These are phyloP conservation scores for Chalciporus chontae DNA, from an alignment of 768 basidiomycete genomes.

Conservation along the genomic window DNA sequence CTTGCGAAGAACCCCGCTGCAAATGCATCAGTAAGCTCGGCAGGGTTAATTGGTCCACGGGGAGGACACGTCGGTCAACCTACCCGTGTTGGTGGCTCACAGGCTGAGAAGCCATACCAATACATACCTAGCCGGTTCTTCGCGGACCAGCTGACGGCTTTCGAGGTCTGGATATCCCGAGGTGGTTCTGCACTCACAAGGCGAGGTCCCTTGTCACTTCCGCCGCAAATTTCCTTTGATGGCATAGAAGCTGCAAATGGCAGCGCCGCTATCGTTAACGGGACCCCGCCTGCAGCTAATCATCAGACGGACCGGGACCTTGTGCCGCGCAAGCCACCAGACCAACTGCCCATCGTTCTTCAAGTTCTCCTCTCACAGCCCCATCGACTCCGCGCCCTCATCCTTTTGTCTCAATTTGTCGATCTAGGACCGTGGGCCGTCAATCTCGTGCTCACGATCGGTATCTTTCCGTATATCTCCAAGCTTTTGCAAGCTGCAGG, in stretches of 20 bases:
- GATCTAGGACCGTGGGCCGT: constrained; percentile 99
- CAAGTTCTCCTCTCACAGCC: constrained; percentile 97
- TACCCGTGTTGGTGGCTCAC: constrained; percentile 16
- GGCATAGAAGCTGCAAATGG: constrained; percentile 16
- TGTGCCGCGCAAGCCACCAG: constrained; percentile 88
- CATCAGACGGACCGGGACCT: constrained; percentile 37
- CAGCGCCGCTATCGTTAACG: constrained; percentile 17
- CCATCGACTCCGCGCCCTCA: constrained; percentile 91
- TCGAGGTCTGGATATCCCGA: constrained; percentile 97
- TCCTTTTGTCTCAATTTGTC: constrained; percentile 94
- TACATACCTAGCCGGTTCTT: constrained; percentile 93
- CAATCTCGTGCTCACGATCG: constrained; percentile 90
- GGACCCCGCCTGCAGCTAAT: constrained; percentile 1
- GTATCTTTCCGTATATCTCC: constrained; percentile 98
- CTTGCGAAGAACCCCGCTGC: constrained; percentile 41
- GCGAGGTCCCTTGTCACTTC: constrained; percentile 71
- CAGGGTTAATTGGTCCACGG: constrained; percentile 8
- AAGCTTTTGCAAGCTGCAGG: constrained; percentile 94
- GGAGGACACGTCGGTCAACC: constrained; percentile 18
- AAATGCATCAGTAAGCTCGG: constrained; percentile 20
- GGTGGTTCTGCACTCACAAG: constrained; percentile 83
- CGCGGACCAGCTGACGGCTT: constrained; percentile 92
- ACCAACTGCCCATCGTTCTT: constrained; percentile 95
- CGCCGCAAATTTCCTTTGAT: constrained; percentile 40
- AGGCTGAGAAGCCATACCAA: constrained; percentile 49